Conservation (phyloP, 164 flowering plant genomes). For the Vitis cinerea region DNA sequence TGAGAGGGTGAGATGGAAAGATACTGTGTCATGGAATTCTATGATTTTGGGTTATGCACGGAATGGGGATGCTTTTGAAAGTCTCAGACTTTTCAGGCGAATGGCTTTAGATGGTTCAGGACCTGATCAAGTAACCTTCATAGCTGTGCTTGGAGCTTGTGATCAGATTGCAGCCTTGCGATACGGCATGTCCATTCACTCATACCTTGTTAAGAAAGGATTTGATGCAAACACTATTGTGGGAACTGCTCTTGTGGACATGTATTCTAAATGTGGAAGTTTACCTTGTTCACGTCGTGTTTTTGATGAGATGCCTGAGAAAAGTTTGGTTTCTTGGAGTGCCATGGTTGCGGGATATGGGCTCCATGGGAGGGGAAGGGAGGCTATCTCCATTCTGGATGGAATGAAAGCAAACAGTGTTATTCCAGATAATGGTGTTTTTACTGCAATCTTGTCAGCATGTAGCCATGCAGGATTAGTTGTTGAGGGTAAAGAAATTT, state of each 20-base stretch:
- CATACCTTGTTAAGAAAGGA: slow-evolving; percentile 21
- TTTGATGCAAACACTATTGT: slow-evolving; percentile 27
- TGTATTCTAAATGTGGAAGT: slow-evolving; percentile 30
- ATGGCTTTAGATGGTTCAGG: slow-evolving; percentile 24
- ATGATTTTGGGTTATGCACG: slow-evolving; percentile 27
- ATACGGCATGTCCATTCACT: slow-evolving; percentile 29
- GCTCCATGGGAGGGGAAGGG: slow-evolving; percentile 40
- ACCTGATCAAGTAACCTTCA: slow-evolving; percentile 35
- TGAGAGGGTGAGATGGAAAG: slow-evolving; percentile 16
- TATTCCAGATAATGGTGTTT: slow-evolving; percentile 41
- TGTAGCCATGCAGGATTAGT: slow-evolving; percentile 57
- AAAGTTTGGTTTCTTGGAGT: slow-evolving; percentile 46
- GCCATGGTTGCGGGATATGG: slow-evolving; percentile 48
- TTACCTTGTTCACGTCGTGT: slow-evolving; percentile 27
- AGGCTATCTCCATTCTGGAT: slow-evolving; percentile 30
- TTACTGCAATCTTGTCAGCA: slow-evolving; percentile 49
- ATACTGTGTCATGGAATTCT: slow-evolving; percentile 32
- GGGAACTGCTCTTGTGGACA: slow-evolving; percentile 34
- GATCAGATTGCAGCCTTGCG: slow-evolving; percentile 26
- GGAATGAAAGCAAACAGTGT: slow-evolving; percentile 29
- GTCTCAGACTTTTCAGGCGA: slow-evolving; percentile 25
- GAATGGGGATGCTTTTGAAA: slow-evolving; percentile 26
- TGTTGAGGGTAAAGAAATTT: slow-evolving; percentile 34
- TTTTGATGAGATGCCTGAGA: slow-evolving; percentile 40
- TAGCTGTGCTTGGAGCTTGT: slow-evolving; percentile 30